Evolutionary conservation across 768 basidiomycete species (phyloP), one percentile per base, ranked within the genome.

Genomic region (Cyclocybe cylindracea): DNA sequence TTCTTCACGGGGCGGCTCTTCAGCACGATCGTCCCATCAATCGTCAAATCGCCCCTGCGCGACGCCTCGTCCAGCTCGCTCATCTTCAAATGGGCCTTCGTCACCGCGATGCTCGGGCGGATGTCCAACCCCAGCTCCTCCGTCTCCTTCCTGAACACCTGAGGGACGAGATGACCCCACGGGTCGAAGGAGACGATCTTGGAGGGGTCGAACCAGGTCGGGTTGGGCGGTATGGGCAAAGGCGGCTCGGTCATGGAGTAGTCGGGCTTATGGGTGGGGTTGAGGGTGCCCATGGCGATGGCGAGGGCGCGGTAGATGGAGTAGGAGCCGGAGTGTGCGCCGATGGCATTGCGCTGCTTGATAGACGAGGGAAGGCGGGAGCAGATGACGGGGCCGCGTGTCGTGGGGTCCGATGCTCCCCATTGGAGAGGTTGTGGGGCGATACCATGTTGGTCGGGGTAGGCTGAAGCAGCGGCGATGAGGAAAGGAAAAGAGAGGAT

Each of bases 131-230:
- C 89, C 44, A 74, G 67, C 38, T 77, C 78, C 36, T 87, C 83
- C 24, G 80, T 71, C 66, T 87, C 83, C 39, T 71, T 71, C 46
- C 73, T 74, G 71, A 86, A 94, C 0, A 87, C 81, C 24, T 78
- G 79, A 4, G 87, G 91, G 0, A 87, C 89, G 46, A 96, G 72
- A 61, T 96, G 94, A 2, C 95, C 95, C 83, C 86, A 97, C 0
- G 95, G 95, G 61, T 98, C 95, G 65, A 98, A 88, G 4, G 86
- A 85, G 37, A 96, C 94, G 61, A 98, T 94, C 79, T 91, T 91
- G 46, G 52, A 54, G 5, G 84, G 77, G 59, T 89, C 83, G 39
- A 69, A 80, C 95, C 95, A 98, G 4, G 83, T 68, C 0, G 87
- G 83, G 57, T 90, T 84, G 11, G 84, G 86, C 10, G 85, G 87